Evolutionary conservation across 768 basidiomycete species (phyloP).

Genomic region (Tephrocybe sp.): DNA sequence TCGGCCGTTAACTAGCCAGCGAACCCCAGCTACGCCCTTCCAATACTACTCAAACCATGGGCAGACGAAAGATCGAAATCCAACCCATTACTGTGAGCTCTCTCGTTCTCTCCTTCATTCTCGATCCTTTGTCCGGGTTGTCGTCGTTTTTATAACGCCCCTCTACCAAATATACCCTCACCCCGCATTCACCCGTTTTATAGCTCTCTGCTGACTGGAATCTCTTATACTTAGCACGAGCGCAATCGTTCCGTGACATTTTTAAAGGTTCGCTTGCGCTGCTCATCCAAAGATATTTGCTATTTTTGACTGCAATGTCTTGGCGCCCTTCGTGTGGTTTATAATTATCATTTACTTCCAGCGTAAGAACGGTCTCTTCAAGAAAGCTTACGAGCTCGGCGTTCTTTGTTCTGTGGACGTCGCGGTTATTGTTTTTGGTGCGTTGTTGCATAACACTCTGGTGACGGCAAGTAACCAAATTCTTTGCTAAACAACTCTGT

Average conservation of each 20-base stretch:
- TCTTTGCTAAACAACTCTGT: slow-evolving; percentile 21
- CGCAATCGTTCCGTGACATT: slow-evolving; percentile 90
- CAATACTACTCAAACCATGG: slow-evolving; percentile 36
- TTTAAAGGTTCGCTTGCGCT: slow-evolving; percentile 64
- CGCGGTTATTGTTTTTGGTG: slow-evolving; percentile 81
- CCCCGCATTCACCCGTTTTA: slow-evolving; percentile 5
- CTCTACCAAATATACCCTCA: slow-evolving; percentile 23
- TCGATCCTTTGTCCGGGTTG: slow-evolving; percentile 11
- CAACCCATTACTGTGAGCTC: slow-evolving; percentile 72
- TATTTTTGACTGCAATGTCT: slow-evolving; percentile 61
- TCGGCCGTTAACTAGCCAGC: slow-evolving; percentile 14
- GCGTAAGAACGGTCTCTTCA: slow-evolving; percentile 91
- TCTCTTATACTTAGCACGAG: slow-evolving; percentile 71
- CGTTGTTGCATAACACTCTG: slow-evolving; percentile 1
- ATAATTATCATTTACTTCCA: slow-evolving; percentile 32
- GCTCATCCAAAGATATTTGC: slow-evolving; percentile 38
- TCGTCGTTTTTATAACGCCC: background rate
- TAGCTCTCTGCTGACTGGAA: slow-evolving; percentile 6
- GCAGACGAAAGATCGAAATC: slow-evolving; percentile 79
- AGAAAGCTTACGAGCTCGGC: slow-evolving; percentile 90
- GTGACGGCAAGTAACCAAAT: slow-evolving; percentile 5
- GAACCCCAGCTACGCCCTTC: slow-evolving; percentile 27
- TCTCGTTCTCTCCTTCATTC: slow-evolving; percentile 15
- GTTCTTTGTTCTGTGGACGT: slow-evolving; percentile 88
- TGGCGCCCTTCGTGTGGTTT: slow-evolving; percentile 38